A percentile compares a stretch with the other conserved stretches of the same genome.
Conservation (phyloP, 139 green algal genomes). For the Pedinophyceae sp. region DNA sequence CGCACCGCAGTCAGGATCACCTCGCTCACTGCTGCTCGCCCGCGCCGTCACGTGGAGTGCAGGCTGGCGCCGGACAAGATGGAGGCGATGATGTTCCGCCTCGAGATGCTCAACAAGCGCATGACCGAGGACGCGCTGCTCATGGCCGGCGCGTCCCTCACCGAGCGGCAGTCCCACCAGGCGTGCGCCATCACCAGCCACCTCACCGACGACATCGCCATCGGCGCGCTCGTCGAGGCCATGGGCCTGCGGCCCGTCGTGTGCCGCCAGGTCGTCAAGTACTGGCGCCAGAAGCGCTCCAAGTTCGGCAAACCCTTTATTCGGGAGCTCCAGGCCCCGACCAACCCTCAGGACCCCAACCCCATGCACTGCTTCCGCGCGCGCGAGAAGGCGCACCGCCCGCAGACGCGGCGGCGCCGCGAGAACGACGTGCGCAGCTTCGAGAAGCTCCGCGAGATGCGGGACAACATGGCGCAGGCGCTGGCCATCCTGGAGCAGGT, state of each 20-base stretch:
- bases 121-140: not conserved
- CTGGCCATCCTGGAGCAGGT: not conserved
- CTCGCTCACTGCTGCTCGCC: no score
- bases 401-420: constrained; percentile 4
- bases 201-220: not conserved
- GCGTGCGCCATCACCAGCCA: not conserved
- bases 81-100: constrained; percentile 7
- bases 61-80: constrained; percentile 8
- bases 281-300: constrained; percentile 7
- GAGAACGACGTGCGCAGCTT: constrained; percentile 9
- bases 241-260: not conserved
- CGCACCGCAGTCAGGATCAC: no score
- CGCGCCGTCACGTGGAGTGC: no score
- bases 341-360: constrained; percentile 4
- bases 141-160: not conserved
- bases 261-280: constrained; percentile 2
- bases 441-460: constrained; percentile 4
- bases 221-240: not conserved
- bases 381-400: constrained; percentile 7
- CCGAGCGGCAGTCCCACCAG: not conserved
- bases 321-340: constrained; percentile 1
- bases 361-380: constrained; percentile 8
- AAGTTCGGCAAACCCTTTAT: constrained; percentile 4
- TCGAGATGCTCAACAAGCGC: constrained; percentile 4
- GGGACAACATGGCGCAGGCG: not conserved